Percentiles rank a stretch among this genome's conserved stretches.
These are phyloP conservation scores for Adansonia madagascariensis DNA, from an alignment of 441 rosid species.

Conservation along the genomic window DNA sequence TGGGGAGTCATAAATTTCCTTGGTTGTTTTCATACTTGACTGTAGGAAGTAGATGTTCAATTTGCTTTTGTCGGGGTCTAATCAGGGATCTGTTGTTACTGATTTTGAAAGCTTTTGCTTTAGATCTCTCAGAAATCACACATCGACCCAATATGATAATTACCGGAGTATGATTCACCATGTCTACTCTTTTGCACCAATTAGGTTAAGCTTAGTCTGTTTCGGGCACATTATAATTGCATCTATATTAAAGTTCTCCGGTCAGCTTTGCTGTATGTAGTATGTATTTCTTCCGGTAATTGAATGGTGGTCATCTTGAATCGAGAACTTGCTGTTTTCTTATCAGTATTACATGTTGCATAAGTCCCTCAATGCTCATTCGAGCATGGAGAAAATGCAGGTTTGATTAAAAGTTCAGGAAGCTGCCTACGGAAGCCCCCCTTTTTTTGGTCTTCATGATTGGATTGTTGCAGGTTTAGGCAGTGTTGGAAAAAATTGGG, in stretches of 20 bases:
- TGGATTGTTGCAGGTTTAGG: neutral
- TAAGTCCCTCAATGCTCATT: neutral
- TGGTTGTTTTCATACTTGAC: neutral
- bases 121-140: neutral
- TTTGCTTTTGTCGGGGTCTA: constrained; percentile 18
- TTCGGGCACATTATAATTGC: neutral
- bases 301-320: neutral
- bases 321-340: neutral
- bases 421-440: neutral
- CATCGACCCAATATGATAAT: neutral
- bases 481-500: too few species aligned
- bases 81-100: neutral
- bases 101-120: constrained; percentile 5
- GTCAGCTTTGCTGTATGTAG: neutral
- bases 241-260: neutral
- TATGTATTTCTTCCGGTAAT: neutral
- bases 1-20: neutral
- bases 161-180: neutral
- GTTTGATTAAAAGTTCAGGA: neutral
- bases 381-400: neutral
- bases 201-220: neutral
- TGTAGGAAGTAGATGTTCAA: constrained; percentile 13
- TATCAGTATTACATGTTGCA: neutral
- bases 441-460: neutral
- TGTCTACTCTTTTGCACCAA: neutral